Base-by-base conservation (phyloP, 352 stramenopile genomes). In the Globisporangium nodosum region DNA sequence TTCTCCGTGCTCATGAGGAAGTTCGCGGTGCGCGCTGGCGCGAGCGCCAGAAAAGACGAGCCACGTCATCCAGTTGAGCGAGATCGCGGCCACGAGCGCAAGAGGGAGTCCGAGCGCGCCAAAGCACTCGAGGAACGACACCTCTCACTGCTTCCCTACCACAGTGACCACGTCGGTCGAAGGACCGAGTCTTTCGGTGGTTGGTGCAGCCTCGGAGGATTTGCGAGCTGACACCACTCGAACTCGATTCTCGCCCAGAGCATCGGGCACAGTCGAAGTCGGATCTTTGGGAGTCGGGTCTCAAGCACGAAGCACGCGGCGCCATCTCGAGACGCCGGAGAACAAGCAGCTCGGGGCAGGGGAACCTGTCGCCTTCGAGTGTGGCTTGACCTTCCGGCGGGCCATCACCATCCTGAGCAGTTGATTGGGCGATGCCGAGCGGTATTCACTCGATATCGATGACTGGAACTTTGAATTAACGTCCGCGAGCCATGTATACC, bases 41-140 rank as follows among this genome's bases (percentile, higher is more conserved):
- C 24, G 24, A 27, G 24, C 24, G 1, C 24, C 24, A 27, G 24
- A 27, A 27, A 27, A 27, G 24, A 27, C 2, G 1, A 27, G 24
- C 1, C 24, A 74, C 1, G 40, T 40, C 1, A 66, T 76, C 74
- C 74, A 82, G 1, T 46, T 31, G 20, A 70, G 57, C 0, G 69
- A 73, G 3, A 66, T 43, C 13, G 64, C 0, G 11, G 68, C 27
- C 0, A 72, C 30, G 1, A 70, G 3, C 5, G 67, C n/a, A 31
- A 73, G 53, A 0, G 61, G 33, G 0, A 59, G 43, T 15, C 66
- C 69, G 6, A 75, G 60, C 11, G 27, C 1, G 0, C 69, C 61
- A 27, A 73, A 74, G 0, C 54, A 52, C 16, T 66, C 27, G 3
- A 60, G 37, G 11, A 79, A 76, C 16, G 59, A 49, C 15, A 45